Evolutionary conservation across 139 green algal species (phyloP), one percentile per base, ranked within the genome.

Genomic region (Deuterostichococcus epilithicus): DNA sequence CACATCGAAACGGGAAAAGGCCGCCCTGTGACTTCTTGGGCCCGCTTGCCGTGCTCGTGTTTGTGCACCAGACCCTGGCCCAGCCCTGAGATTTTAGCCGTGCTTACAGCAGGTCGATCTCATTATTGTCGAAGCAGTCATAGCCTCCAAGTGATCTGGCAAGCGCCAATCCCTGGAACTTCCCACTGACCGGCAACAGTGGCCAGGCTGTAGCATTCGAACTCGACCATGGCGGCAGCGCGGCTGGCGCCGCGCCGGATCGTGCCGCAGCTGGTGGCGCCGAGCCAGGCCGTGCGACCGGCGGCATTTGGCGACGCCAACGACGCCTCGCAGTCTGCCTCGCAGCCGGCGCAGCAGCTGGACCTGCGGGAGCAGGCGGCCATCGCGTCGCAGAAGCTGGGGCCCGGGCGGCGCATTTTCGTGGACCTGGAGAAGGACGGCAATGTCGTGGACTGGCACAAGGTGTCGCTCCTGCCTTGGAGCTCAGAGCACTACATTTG

Each of bases 321-420:
- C 28, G 52, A 63, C 18, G 52, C 52, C 26, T 20, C 28, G 52
- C 52, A 63, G 52, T n/a, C 52, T 13, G 18, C 52, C 13, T 63
- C 52, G 52, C 52, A 28, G 52, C 52, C 52, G 52, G 13, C 52
- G 18, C 52, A 20, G 52, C 52, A 63, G 52, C 18, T 63, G 52
- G 52, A 63, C 18, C 52, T 63, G 8, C 52, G 52, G 13, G 52
- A 63, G 52, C 52, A 63, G 52, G 52, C 52, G 28, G 52, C 52
- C 52, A 63, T 63, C 5, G 52, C 52, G 18, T 30, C 26, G 52
- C 52, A 63, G 52, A 63, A 75, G 39, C 42, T 75, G 37, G 70
- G 75, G 4, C 65, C 75, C n/a, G 75, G 42, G 13, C 32, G 67
- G 26, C 42, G 67, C 22, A 79, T 79, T 5, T 79, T 70, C 37